phyloP scores from a whole-genome alignment of 495 filamentous ascomycete genomes.

The Lophiotrema nucula region DNA sequence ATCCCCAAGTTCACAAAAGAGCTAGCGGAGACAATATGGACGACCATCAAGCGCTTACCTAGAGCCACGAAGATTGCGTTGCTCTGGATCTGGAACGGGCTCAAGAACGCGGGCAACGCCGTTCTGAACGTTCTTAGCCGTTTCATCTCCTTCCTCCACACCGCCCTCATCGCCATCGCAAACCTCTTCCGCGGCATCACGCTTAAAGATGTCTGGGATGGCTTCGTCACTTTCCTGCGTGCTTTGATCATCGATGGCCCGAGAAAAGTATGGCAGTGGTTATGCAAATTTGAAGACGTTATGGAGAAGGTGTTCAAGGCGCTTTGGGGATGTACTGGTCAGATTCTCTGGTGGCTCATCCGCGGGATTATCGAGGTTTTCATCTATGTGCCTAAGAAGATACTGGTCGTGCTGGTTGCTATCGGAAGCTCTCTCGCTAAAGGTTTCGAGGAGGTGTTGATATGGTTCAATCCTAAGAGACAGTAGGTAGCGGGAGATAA shows the following conservation, averaged over 20 bases:
- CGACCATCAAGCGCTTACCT: slow-evolving; percentile 37
- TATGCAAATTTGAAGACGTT: slow-evolving; percentile 32
- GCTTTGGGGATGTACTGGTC: slow-evolving; percentile 39
- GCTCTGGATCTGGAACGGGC: slow-evolving; percentile 39
- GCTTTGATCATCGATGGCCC: slow-evolving; percentile 42
- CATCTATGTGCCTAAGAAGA: slow-evolving; percentile 41
- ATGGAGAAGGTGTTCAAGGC: slow-evolving; percentile 31
- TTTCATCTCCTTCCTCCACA: slow-evolving; percentile 42
- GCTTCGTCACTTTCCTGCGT: slow-evolving; percentile 35
- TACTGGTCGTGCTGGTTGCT: slow-evolving; percentile 37
- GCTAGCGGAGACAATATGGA: slow-evolving; percentile 29
- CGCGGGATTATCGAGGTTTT: slow-evolving; percentile 35
- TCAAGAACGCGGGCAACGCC: slow-evolving; percentile 35
- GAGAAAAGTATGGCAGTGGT: slow-evolving; percentile 31
- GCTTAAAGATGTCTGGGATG: slow-evolving; percentile 44
- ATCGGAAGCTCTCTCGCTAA: slow-evolving; percentile 39
- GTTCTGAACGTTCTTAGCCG: slow-evolving; percentile 34
- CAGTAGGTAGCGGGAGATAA: background rate
- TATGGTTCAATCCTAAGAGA: slow-evolving; percentile 47
- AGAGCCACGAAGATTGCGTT: slow-evolving; percentile 32
- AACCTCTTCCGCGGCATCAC: slow-evolving; percentile 44
- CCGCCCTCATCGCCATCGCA: slow-evolving; percentile 38
- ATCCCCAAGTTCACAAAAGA: slow-evolving; percentile 1
- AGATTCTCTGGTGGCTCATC: slow-evolving; percentile 35
- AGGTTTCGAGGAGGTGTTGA: slow-evolving; percentile 43